Evolutionary conservation across 371 early-diverging fungal genomes (phyloP).

Genomic region (Mucor circinelloides): DNA sequence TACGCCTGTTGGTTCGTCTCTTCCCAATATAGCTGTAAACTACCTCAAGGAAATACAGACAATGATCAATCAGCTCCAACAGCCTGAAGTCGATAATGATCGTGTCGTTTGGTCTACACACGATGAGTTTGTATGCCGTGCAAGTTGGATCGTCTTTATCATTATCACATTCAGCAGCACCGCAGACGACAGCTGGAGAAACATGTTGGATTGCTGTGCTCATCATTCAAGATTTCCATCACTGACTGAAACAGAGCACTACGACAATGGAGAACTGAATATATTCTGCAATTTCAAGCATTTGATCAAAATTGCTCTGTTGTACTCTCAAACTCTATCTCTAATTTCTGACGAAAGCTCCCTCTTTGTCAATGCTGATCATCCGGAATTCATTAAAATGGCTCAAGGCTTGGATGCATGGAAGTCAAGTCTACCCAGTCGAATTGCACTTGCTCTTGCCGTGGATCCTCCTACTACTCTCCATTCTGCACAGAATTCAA

Average conservation of each 20-base stretch:
- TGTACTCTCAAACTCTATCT: constrained; percentile 16
- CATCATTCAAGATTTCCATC: constrained; percentile 9
- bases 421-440: constrained; percentile 5
- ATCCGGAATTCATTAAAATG: constrained; percentile 5
- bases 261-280: constrained; percentile 16
- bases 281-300: constrained; percentile 21
- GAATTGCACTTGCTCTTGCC: neutral
- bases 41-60: constrained; percentile 14
- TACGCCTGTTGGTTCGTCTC: constrained; percentile 19
- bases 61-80: constrained; percentile 13
- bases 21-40: constrained; percentile 8
- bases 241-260: constrained; percentile 24
- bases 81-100: neutral
- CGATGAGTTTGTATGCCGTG: constrained; percentile 18
- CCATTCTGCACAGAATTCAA: neutral
- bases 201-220: neutral
- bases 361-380: neutral
- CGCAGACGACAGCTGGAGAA: constrained; percentile 17
- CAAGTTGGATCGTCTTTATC: constrained; percentile 24
- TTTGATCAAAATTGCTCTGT: neutral
- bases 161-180: constrained; percentile 17
- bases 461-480: neutral
- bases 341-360: constrained; percentile 16
- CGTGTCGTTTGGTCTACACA: constrained; percentile 3
- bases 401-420: constrained; percentile 11